phyloP scores from a whole-genome alignment of 1,284 basidiomycete species.

The Leccinum subfulvum region DNA sequence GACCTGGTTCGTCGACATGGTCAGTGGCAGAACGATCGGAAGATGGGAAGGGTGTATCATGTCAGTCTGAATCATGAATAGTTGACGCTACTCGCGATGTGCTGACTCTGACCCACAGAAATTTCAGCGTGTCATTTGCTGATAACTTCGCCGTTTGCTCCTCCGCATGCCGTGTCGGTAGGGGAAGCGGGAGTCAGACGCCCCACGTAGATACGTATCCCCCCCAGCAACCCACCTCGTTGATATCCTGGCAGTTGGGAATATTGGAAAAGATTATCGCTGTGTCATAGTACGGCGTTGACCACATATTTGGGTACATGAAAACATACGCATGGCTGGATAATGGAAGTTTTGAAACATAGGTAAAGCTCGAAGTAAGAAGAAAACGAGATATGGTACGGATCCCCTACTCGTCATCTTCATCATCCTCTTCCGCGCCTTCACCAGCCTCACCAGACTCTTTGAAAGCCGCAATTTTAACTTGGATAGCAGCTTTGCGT shows the following conservation, averaged over 20 bases:
- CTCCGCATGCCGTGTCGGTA: slow-evolving; percentile 52
- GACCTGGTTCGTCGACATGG: slow-evolving; percentile 74
- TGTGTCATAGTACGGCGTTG: slow-evolving; percentile 21
- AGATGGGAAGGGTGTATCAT: slow-evolving; percentile 75
- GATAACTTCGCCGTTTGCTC: slow-evolving; percentile 52
- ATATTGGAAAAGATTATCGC: slow-evolving; percentile 40
- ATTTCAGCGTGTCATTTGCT: slow-evolving; percentile 57
- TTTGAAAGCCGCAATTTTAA: slow-evolving; percentile 85
- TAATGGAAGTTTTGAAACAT: slow-evolving; percentile 15
- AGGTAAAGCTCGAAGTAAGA: background rate
- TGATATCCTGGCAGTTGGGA: slow-evolving; percentile 52
- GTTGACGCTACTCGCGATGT: slow-evolving; percentile 4
- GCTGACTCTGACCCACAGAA: slow-evolving; percentile 40
- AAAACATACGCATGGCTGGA: slow-evolving; percentile 17
- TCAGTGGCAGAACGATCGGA: slow-evolving; percentile 64
- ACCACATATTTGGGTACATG: slow-evolving; percentile 17
- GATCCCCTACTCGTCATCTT: slow-evolving; percentile 56
- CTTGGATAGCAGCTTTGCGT: slow-evolving; percentile 75
- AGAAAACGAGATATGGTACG: background rate
- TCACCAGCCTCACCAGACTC: slow-evolving; percentile 51
- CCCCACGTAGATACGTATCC: slow-evolving; percentile 41
- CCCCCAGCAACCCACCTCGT: slow-evolving; percentile 28
- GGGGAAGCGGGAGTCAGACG: slow-evolving; percentile 35
- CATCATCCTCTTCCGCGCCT: slow-evolving; percentile 47
- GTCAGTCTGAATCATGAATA: slow-evolving; percentile 43